phyloP scores from a whole-genome alignment of 345 rosid genomes.

The Raphanus sativus region DNA sequence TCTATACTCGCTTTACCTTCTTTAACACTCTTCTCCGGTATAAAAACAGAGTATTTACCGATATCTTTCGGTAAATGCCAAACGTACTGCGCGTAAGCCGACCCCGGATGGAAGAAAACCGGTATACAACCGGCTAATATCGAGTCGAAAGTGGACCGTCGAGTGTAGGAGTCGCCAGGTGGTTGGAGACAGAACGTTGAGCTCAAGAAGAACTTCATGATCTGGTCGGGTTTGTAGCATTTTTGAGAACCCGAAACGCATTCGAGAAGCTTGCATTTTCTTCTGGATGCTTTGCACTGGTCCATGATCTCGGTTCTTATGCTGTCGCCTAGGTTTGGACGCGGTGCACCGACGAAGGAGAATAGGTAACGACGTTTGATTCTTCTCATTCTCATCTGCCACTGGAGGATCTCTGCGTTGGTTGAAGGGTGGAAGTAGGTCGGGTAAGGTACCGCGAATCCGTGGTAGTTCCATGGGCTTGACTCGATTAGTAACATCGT shows the following conservation, averaged over 20 bases:
- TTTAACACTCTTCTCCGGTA: constrained; percentile 50
- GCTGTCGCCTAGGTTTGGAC: constrained; percentile 53
- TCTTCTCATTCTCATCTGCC: constrained; percentile 65
- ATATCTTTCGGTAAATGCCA: constrained; percentile 81
- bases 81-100: constrained; percentile 73
- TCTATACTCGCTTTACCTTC: constrained; percentile 56
- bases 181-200: constrained; percentile 81
- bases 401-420: constrained; percentile 47
- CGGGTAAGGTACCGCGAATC: constrained; percentile 79
- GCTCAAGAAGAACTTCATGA: constrained; percentile 61
- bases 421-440: constrained; percentile 76
- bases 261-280: constrained; percentile 58
- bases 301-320: constrained; percentile 60
- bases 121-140: constrained; percentile 86
- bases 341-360: constrained; percentile 66
- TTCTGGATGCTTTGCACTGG: constrained; percentile 60
- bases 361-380: constrained; percentile 50
- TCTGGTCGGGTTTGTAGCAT: constrained; percentile 48
- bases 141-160: constrained; percentile 80
- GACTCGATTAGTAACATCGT: constrained; percentile 69
- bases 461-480: constrained; percentile 71
- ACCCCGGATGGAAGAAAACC: constrained; percentile 88
- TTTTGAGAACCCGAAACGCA: constrained; percentile 42
- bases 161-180: constrained; percentile 76
- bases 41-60: constrained; percentile 59